Evolutionary conservation across 768 basidiomycete species (phyloP), one percentile per base, ranked within the genome.

Genomic region (Kwoniella dendrophila): DNA sequence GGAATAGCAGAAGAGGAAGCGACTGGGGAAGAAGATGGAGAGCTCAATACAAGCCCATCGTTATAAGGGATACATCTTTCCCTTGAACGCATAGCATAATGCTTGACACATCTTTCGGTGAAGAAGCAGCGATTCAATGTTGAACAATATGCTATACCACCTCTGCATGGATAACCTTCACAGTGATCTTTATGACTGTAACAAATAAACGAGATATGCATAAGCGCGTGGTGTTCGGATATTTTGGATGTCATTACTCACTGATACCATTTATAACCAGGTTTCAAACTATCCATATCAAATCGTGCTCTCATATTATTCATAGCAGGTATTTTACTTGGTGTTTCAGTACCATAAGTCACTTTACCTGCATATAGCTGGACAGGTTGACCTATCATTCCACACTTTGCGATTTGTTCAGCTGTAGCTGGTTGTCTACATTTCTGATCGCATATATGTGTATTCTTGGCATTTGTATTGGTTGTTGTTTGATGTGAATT

Each of bases 51-150:
- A 12, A 44, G 43, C n/a, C 49, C 49, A 51, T 51, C 49, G 49
- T 51, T 51, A 32, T 33, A 51, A 26, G 49, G 49, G 16, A 51
- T 32, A 26, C 49, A 51, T 14, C 49, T 29, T 51, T 51, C 49
- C 32, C 49, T 51, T 4, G 49, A 51, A n/a, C 49, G 27, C 49
- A 51, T 51, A 14, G 49, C 49, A 34, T 51, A 51, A 22, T 51
- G 49, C 49, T 51, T 51, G 7, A 51, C 49, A 32, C 49, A 51
- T 51, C 49, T 32, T 51, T 51, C 49, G 18, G 32, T 51, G 32
- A 26, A 51, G 49, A 51, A 51, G n/a, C 49, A 51, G 11, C 30
- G 27, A 22, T 51, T 30, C 3, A 51, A 14, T 10, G 20, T 4
- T 5, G 49, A 20, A n/a, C 49, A 51, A 34, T 51, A 51, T 8